These are phyloP conservation scores for Darksidea phi DNA, from an alignment of 495 filamentous ascomycete species.

Conservation along the genomic window DNA sequence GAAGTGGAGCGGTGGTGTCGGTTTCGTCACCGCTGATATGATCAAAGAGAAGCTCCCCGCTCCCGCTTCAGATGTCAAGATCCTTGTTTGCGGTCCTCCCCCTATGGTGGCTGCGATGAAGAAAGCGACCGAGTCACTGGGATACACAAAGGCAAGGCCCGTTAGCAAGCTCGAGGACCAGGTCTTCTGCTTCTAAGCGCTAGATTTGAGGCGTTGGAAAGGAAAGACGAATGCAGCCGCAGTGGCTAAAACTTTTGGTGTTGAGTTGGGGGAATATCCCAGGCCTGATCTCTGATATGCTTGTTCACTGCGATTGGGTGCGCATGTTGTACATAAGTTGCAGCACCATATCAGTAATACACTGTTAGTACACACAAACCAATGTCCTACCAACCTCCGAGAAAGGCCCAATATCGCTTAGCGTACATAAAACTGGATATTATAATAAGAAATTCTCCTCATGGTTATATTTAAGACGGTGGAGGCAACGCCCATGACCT, in stretches of 20 bases:
- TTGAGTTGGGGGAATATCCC: no score
- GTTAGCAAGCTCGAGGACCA: conserved; percentile 98
- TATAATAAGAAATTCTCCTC: no score
- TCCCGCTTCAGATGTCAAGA: conserved; percentile 83
- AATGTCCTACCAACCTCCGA: no score
- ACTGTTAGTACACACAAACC: no score
- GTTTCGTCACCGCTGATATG: conserved; percentile 94
- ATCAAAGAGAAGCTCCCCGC: conserved; percentile 84
- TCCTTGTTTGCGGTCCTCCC: conserved; percentile 93
- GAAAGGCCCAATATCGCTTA: no score
- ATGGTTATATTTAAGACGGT: conserved; percentile 13
- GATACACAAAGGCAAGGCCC: conserved; percentile 84
- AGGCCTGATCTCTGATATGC: no score
- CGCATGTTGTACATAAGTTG: no score
- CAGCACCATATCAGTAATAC: no score
- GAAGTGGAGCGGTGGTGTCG: conserved; percentile 83
- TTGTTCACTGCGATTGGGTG: no score
- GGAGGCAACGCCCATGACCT: conserved; percentile 40
- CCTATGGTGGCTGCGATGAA: conserved; percentile 97
- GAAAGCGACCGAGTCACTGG: conserved; percentile 85
- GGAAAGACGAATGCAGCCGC: not conserved
- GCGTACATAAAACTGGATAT: no score
- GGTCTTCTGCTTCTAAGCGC: conserved; percentile 88
- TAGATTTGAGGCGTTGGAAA: not conserved
- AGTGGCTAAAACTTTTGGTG: no score